Percentiles rank a stretch among this genome's conserved stretches.
These are phyloP conservation scores for Lactarius sp. DNA, from an alignment of 768 basidiomycete genomes.

Conservation along the genomic window DNA sequence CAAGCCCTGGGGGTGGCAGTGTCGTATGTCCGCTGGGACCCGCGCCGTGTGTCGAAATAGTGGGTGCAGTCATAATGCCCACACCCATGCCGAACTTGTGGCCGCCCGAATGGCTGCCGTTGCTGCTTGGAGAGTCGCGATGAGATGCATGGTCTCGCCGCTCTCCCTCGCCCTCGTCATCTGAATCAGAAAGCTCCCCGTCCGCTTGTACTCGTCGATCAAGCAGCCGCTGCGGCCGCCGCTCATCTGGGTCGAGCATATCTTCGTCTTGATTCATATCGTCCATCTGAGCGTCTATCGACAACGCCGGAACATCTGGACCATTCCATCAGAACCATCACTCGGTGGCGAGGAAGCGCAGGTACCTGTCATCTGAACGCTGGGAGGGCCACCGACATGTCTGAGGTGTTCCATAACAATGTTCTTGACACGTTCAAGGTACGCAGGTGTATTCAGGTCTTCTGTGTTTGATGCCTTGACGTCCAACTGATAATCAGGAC, in stretches of 20 bases:
- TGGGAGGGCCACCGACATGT: conserved; percentile 81
- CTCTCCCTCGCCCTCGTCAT: conserved; percentile 92
- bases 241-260: conserved; percentile 66
- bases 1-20: conserved; percentile 19
- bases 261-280: conserved; percentile 83
- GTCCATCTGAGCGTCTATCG: conserved; percentile 81
- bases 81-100: conserved; percentile 58
- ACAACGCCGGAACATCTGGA: conserved; percentile 76
- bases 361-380: conserved; percentile 86
- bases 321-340: not conserved
- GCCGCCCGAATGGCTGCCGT: conserved; percentile 35
- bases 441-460: conserved; percentile 89
- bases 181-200: conserved; percentile 92
- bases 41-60: conserved; percentile 58
- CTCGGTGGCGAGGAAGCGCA: not conserved
- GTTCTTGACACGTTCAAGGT: conserved; percentile 87
- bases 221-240: conserved; percentile 69
- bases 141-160: conserved; percentile 64
- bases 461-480: conserved; percentile 93
- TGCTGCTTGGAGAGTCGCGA: conserved; percentile 35
- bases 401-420: conserved; percentile 91
- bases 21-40: conserved; percentile 50
- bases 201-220: conserved; percentile 82
- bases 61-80: conserved; percentile 65
- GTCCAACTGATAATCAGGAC: conserved; percentile 93